Base-by-base conservation (phyloP, 768 basidiomycete genomes). In the Mycena belliarum region DNA sequence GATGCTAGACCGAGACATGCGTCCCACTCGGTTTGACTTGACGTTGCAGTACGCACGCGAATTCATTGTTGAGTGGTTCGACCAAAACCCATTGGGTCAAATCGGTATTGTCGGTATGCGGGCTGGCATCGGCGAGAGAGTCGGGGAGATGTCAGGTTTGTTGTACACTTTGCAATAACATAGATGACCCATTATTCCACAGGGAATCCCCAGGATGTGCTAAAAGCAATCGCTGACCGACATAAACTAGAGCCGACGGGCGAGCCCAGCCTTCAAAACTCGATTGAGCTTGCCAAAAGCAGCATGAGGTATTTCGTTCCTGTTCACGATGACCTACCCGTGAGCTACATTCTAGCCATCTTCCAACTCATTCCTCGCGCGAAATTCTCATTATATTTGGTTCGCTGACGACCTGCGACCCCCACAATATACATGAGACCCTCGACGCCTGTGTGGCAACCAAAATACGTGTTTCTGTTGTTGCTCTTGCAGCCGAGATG, bases 121-220 rank as follows among this genome's bases (percentile, higher is more conserved):
- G 23, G 85, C 91, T 32, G 93, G 97, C 0, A 72, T 98, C 23
- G 95, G 94, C 0, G 97, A 98, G 72, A 84, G 92, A 4, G 76
- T 98, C 40, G 85, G 92, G 2, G 91, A 94, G 59, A 91, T 99
- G 87, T 91, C 95, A 65, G 96, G 95, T 93, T 67, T 46, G 83
- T 65, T 45, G 44, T 16, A 41, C 21, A 29, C 21, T 54, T 45
- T 41, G 38, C 53, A 44, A 24, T 48, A 64, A 37, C 33, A n/a
- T n/a, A 60, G 33, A 47, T 45, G 37, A 43, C 59, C 54, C 10
- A 48, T 35, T n/a, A 40, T 16, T 47, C 18, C 25, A 12, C 67
- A 95, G 95, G 96, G 10, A 99, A 98, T 63, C 95, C 96, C 0
- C 95, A 96, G 68, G 96, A 98, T 38, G 94, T 98, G n/a, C 77